Conservation (phyloP, 176 grass and related monocot genomes). For the Poa annua region DNA sequence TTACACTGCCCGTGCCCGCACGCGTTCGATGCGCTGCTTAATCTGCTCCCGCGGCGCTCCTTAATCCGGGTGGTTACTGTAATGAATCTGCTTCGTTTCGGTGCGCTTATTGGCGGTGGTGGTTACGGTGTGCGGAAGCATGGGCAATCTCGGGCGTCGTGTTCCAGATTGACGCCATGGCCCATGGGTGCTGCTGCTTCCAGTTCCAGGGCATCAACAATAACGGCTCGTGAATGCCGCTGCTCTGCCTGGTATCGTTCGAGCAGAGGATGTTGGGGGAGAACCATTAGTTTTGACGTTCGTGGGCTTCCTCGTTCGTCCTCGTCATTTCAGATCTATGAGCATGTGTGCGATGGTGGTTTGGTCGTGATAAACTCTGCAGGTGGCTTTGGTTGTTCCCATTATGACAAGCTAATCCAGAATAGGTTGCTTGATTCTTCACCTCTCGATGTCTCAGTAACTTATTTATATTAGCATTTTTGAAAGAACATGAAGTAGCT, state of each 20-base stretch:
- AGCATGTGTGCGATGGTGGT: conserved; percentile 38
- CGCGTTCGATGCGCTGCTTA: conserved; percentile 30
- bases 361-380: not conserved
- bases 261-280: conserved; percentile 20
- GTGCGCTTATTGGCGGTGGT: conserved; percentile 16
- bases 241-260: conserved; percentile 4
- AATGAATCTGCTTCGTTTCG: conserved; percentile 42
- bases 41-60: conserved; percentile 15
- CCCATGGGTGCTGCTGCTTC: conserved; percentile 10
- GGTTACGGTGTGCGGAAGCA: conserved; percentile 19
- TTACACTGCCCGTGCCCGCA: conserved; percentile 35
- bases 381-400: not conserved
- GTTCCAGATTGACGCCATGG: conserved; percentile 31
- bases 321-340: conserved; percentile 50
- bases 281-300: conserved; percentile 28
- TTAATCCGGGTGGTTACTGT: conserved; percentile 38
- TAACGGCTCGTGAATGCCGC: conserved; percentile 27
- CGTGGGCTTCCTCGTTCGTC: conserved; percentile 3
- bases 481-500: conserved; percentile 32
- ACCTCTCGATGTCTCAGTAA: not conserved
- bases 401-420: not conserved
- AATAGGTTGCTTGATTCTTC: conserved; percentile 13
- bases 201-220: not conserved
- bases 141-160: conserved; percentile 23
- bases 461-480: not conserved